Evolutionary conservation across 2,329 filamentous ascomycete genomes (phyloP).

Genomic region (Verticillium dahliae): DNA sequence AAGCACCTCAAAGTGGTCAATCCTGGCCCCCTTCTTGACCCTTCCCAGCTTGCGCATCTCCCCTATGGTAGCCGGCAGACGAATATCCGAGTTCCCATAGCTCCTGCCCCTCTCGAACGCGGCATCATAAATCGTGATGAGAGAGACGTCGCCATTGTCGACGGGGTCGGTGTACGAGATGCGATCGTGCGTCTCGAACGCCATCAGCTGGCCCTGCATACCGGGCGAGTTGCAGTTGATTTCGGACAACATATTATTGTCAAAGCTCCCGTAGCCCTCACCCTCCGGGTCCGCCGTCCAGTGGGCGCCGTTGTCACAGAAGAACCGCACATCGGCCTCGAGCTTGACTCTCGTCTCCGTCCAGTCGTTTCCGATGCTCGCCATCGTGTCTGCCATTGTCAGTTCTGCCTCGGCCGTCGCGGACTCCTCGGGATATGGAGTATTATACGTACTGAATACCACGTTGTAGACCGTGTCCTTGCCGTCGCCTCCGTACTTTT

Average conservation of each 20-base stretch:
- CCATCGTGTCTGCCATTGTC: background rate
- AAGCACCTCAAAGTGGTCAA: background rate
- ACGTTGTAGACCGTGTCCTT: background rate
- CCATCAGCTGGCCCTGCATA: background rate
- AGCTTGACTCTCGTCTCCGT: background rate
- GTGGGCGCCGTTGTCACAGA: background rate
- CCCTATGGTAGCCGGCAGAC: background rate
- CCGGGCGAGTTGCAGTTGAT: background rate
- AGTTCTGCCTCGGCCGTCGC: background rate
- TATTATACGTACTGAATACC: background rate
- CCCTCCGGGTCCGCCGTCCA: background rate
- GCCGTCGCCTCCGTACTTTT: background rate
- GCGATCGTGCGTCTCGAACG: background rate
- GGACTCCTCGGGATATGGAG: background rate
- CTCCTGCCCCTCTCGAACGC: background rate
- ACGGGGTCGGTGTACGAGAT: background rate
- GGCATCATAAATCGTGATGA: background rate
- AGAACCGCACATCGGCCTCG: background rate
- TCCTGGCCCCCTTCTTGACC: background rate
- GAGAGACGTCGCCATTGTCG: background rate
- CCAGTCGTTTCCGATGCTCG: background rate
- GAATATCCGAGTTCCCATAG: background rate
- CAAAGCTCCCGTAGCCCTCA: background rate
- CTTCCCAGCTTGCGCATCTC: background rate
- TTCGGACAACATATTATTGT: background rate